phyloP scores from a whole-genome alignment of 176 grass and related monocot genomes.

The Carex littledalei region DNA sequence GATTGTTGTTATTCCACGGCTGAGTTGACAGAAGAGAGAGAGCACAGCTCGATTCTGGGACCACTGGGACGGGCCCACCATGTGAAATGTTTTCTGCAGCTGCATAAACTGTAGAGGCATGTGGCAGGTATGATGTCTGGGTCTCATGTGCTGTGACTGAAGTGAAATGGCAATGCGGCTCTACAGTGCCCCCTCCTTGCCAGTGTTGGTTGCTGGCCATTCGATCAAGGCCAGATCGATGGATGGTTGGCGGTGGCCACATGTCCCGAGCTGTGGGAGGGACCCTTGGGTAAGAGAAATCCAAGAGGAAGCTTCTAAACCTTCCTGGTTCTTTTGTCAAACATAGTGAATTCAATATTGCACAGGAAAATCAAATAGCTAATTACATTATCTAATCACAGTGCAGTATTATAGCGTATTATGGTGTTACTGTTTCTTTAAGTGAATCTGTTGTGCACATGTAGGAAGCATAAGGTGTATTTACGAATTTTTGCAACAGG shows the following conservation, averaged over 20 bases:
- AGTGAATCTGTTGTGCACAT: background rate
- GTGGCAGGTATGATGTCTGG: conserved; percentile 31
- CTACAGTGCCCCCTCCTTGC: conserved; percentile 28
- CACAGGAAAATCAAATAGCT: background rate
- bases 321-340: conserved; percentile 47
- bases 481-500: background rate
- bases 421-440: background rate
- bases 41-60: conserved; percentile 94
- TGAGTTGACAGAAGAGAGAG: conserved; percentile 99
- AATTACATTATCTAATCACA: background rate
- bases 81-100: conserved; percentile 44
- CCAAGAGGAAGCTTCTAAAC: conserved; percentile 69
- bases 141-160: conserved; percentile 26
- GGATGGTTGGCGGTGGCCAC: conserved; percentile 17
- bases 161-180: conserved; percentile 31
- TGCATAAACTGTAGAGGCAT: conserved; percentile 30
- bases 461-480: background rate
- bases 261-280: conserved; percentile 46
- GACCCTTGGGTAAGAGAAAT: conserved; percentile 81
- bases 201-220: conserved; percentile 41
- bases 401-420: background rate
- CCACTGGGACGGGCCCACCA: conserved; percentile 42
- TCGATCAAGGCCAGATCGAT: conserved; percentile 32
- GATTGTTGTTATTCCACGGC: conserved; percentile 48
- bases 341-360: background rate